Percentiles rank a stretch among this genome's conserved stretches.
These are phyloP conservation scores for Selaginella moellendorffii DNA, from an alignment of 75 land plant species.

Conservation along the genomic window DNA sequence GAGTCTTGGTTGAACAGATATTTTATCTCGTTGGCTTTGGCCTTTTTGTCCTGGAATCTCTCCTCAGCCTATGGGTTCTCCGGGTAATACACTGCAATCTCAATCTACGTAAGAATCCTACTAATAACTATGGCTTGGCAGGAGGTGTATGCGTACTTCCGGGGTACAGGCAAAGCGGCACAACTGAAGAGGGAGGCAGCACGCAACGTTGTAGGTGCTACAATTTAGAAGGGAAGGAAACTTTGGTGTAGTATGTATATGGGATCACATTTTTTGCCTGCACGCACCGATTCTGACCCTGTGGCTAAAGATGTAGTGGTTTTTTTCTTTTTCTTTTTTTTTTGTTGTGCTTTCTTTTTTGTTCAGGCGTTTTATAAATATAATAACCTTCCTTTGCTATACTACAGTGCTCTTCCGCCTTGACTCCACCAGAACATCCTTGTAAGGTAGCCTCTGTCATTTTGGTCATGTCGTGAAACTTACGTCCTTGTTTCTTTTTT, in stretches of 20 bases:
- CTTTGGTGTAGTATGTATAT: not conserved
- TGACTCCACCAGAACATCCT: too few species aligned
- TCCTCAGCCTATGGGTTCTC: slow-evolving; percentile 65
- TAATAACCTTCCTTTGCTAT: too few species aligned
- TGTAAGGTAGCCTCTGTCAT: too few species aligned
- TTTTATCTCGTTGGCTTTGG: slow-evolving; percentile 63
- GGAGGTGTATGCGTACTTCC: not conserved
- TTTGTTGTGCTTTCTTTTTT: too few species aligned
- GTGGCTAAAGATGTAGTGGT: too few species aligned
- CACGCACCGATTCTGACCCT: too few species aligned
- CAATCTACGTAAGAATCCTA: not conserved
- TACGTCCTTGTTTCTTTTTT: too few species aligned
- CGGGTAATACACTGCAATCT: slow-evolving; percentile 27
- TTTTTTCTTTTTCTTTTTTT: too few species aligned
- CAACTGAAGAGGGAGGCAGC: not conserved
- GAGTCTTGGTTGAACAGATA: slow-evolving; percentile 32
- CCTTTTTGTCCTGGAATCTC: slow-evolving; percentile 39
- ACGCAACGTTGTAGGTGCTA: not conserved
- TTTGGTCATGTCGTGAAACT: too few species aligned
- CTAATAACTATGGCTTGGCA: not conserved
- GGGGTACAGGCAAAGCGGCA: not conserved
- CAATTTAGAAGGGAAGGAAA: not conserved
- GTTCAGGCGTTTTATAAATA: too few species aligned
- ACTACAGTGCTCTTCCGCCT: too few species aligned
- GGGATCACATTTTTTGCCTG: not conserved